Conservation (phyloP, 805 yeast species). For the Metschnikowia kunwiensis region DNA sequence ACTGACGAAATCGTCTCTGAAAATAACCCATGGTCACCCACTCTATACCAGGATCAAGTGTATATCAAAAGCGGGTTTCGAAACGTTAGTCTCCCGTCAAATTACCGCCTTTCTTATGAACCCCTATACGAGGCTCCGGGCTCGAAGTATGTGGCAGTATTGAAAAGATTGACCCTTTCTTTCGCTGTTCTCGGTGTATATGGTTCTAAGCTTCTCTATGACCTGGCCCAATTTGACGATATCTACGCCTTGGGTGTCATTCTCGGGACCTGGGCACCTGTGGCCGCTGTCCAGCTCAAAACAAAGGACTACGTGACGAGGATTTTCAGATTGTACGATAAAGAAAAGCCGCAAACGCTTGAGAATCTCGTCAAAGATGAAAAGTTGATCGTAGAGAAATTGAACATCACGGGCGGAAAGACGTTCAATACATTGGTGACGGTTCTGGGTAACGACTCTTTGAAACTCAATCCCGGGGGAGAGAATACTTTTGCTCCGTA, state of each 20-base stretch:
- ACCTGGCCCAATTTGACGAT: conserved; percentile 52
- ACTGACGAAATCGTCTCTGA: conserved; percentile 40
- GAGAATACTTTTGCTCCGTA: conserved; percentile 24
- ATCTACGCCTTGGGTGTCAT: conserved; percentile 45
- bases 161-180: conserved; percentile 61
- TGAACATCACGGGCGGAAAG: conserved; percentile 63
- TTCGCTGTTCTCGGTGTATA: conserved; percentile 59
- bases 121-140: conserved; percentile 67
- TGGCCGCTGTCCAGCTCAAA: conserved; percentile 46
- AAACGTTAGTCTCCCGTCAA: conserved; percentile 47
- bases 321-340: conserved; percentile 66
- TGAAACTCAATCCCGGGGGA: conserved; percentile 33
- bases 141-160: conserved; percentile 55
- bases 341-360: conserved; percentile 58
- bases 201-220: conserved; percentile 56
- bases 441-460: conserved; percentile 32
- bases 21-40: conserved; percentile 47
- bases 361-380: conserved; percentile 63
- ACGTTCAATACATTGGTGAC: conserved; percentile 60
- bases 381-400: conserved; percentile 61
- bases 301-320: conserved; percentile 68
- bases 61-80: conserved; percentile 36
- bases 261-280: conserved; percentile 54
- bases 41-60: conserved; percentile 42
- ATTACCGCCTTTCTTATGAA: conserved; percentile 53